Evolutionary conservation across 768 basidiomycete species (phyloP), one percentile per base, ranked within the genome.

Genomic region (Termitomyces sp.): DNA sequence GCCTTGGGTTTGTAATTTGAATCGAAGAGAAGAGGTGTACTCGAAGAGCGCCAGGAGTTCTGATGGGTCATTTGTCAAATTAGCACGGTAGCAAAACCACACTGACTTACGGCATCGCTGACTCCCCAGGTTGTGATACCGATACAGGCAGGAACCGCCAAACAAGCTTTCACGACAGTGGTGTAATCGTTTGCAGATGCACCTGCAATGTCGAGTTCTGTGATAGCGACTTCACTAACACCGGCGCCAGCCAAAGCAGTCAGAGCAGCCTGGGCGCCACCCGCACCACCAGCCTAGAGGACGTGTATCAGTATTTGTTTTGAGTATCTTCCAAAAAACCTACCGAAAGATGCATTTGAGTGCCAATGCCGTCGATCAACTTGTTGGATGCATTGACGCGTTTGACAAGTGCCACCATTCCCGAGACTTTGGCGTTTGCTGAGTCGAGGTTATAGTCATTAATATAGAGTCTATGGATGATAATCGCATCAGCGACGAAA

Each of bases 41-140:
- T 51, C 42, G 61, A 48, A 5, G 69, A 57, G 19, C 69, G 66
- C 70, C 70, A 71, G 19, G 66, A 68, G 57, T 71, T 65, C 69
- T 71, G 31, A 54, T 32, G n/a, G 16, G 11, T 29, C 25, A 17
- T 40, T 16, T n/a, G 27, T 38, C 7, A 40, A 16, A 31, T 42
- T 11, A 53, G 31, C 23, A 16, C 23, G 3, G 14, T 9, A 34
- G 4, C 42, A 44, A 53, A 43, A 34, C 4, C 10, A 19, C 12
- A 4, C 16, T 27, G 16, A 64, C 74, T 38, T 55, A 78, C 78
- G 53, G 67, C 69, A 63, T 82, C 79, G 54, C 75, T 71, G 53
- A 80, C 77, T 63, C 79, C 80, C 80, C 79, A 81, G 54, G 62
- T 70, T 35, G 80, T 81, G 64, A 82, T 79, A 37, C 74, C 72